Evolutionary conservation across 2,329 filamentous ascomycete species (phyloP), one percentile per base, ranked within the genome.

Genomic region (Pseudogymnoascus sp.): DNA sequence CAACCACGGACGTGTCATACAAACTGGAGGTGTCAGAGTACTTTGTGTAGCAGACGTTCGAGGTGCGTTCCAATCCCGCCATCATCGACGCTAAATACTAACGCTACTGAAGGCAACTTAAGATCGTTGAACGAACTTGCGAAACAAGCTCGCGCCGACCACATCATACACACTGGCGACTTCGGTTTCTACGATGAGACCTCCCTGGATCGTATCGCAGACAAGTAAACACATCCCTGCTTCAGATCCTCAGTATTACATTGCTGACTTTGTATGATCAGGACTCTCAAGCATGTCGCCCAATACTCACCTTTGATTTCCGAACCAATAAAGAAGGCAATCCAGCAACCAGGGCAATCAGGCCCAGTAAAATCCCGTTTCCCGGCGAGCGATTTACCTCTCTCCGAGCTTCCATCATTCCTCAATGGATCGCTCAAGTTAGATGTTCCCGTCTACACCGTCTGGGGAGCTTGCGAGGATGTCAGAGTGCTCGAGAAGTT

Each of bases 161-260:
- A 96, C 77, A 96, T 99, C 74, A 91, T 99, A 70, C 94, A 99
- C 76, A 99, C 94, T 18, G 94, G 94, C 74, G 94, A 99, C 74
- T 99, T 99, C 73, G 94, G 94, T 64, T 99, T 99, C 77, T 99
- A 99, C 77, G 94, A 99, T 74, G 89, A 95, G 69, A 90, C 87
- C 59, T 99, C 94, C 34, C 79, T 99, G 66, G 92, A 97, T 70
- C 88, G 94, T 70, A 97, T 99, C 77, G 94, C 94, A 38, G 94
- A 99, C 75, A 99, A 99, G 90, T 95, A 77, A 78, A 85, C 62
- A 60, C 9, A 58, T 45, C 56, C 12, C 61, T 26, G 12, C 38
- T 61, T 18, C 5, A 26, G 23, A 37, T 34, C 5, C 26, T 5
- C 15, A 8, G 26, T 52, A 19, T 52, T 15, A 15, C 45, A 52